Conservation (phyloP, 192 early-diverging fungal species). For the Backusella sp. region DNA sequence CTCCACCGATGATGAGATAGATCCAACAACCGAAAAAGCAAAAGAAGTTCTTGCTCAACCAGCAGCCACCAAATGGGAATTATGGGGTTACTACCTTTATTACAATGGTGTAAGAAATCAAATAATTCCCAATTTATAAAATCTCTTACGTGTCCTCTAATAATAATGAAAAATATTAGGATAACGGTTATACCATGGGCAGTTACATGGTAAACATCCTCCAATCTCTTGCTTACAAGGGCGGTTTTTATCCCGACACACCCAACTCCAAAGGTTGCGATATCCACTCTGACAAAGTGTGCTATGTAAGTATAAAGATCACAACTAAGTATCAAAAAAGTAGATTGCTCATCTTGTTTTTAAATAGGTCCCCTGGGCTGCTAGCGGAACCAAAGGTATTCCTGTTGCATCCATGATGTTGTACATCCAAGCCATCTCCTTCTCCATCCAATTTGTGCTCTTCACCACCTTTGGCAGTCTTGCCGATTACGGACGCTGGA, state of each 20-base stretch:
- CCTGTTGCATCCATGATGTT: conserved; percentile 34
- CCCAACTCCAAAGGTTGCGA: conserved; percentile 23
- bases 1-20: conserved; percentile 24
- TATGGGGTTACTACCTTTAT: conserved; percentile 41
- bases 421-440: conserved; percentile 39
- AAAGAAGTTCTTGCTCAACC: conserved; percentile 20
- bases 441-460: conserved; percentile 33
- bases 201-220: conserved; percentile 34
- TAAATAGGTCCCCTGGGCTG: conserved; percentile 13
- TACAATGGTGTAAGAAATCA: conserved; percentile 33
- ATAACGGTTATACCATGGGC: conserved; percentile 37
- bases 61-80: conserved; percentile 27
- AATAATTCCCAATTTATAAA: not conserved
- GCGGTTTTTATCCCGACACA: conserved; percentile 23
- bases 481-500: conserved; percentile 36
- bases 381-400: not conserved
- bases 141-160: not conserved
- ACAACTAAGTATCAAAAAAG: no score
- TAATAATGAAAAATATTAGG: conserved; percentile 3
- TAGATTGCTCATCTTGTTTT: no score
- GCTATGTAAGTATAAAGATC: conserved; percentile 3
- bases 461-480: conserved; percentile 37
- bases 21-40: conserved; percentile 13
- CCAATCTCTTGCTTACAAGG: conserved; percentile 24
- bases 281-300: conserved; percentile 7